phyloP scores from a whole-genome alignment of 139 green algal genomes.

The Zygnema cylindricum region DNA sequence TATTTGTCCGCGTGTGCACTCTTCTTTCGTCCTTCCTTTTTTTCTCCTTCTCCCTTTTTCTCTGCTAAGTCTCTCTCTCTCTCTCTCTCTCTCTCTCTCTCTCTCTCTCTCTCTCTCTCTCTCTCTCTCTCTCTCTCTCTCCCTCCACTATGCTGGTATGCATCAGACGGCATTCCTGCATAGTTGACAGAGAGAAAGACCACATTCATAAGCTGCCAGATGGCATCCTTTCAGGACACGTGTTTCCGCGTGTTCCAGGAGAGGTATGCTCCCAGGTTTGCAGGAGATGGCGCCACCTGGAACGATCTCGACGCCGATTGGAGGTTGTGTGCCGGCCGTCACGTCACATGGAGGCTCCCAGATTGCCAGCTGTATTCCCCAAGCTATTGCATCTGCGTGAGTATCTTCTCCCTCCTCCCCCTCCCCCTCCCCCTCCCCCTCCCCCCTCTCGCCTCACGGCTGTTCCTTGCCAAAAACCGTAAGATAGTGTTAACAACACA shows the following conservation, averaged over 20 bases:
- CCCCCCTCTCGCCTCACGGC: not conserved
- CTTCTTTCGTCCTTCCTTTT: not conserved
- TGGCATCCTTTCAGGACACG: not conserved
- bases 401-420: not conserved
- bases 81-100: not conserved
- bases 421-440: not conserved
- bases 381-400: not conserved
- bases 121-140: not conserved
- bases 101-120: not conserved
- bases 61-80: too few species aligned
- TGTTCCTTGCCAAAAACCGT: too few species aligned
- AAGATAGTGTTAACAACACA: too few species aligned
- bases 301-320: too few species aligned
- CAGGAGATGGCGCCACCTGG: too few species aligned
- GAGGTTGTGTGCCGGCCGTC: too few species aligned
- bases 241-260: not conserved
- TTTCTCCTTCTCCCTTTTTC: not conserved
- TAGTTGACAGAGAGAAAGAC: conserved; percentile 38
- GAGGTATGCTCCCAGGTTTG: too few species aligned
- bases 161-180: not conserved
- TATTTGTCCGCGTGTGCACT: not conserved
- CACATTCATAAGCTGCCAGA: conserved; percentile 5
- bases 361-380: too few species aligned
- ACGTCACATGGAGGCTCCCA: too few species aligned
- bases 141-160: not conserved